Evolutionary conservation across 192 early-diverging fungal genomes (phyloP), one percentile per base, ranked within the genome.

Genomic region (Chytriomyces sp.): DNA sequence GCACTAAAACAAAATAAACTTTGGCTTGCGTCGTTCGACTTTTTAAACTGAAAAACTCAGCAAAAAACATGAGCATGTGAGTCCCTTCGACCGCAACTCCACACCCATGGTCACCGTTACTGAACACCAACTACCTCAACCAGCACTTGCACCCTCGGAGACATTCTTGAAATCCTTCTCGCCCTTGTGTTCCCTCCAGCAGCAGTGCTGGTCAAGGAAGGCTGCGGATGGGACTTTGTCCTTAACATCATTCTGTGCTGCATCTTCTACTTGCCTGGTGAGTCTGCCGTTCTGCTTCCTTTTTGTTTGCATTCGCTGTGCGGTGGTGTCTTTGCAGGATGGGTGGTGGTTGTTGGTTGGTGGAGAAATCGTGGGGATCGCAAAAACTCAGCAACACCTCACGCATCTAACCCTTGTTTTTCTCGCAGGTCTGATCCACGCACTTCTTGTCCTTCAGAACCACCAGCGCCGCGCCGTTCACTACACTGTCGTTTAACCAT

Each of bases 381-480:
- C 35, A 35, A 35, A 35, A 35, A 35, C 35, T 35, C 35, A 35
- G 35, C 35, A 35, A 35, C 35, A 35, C 3, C 3, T 35, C 35
- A 35, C 35, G 35, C 35, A 35, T 16, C 50, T 67, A 23, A 28
- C 57, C 18, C 7, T 8, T 50, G 18, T 62, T 62, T 23, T 24
- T 73, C 9, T 59, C 20, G 13, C 71, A 73, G 71, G 71, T 23
- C 26, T 73, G 47, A 57, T 75, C 24, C 73, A 75, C 45, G 73
- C 73, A 9, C 49, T 75, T 6, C 45, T 75, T 24, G 73, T 75
- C 9, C 73, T 75, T 23, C 73, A 75, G 63, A 75, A 75, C 63
- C 73, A 75, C 73, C 73, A 75, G 61, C 73, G 73, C 73, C 28
- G 73, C 10, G 73, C 73, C 11, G 73, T 75, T 35, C 73, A 75